Base-by-base conservation (phyloP, 2,329 filamentous ascomycete genomes). In the Sclerotinia borealis region DNA sequence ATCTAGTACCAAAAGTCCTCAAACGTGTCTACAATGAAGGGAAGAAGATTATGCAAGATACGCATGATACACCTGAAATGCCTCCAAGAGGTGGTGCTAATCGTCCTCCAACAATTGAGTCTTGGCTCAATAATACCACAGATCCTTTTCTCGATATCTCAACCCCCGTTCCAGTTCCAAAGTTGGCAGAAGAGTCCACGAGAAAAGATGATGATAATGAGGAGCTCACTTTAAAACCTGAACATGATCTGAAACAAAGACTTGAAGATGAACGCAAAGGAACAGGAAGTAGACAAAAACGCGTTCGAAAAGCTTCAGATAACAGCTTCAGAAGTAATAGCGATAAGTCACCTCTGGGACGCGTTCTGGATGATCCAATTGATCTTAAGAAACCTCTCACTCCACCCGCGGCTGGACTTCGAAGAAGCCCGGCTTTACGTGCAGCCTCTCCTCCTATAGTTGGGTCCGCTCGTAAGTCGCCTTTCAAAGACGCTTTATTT, bases 1-100 rank as follows among this genome's bases (percentile, higher is more conserved):
- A 87, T 74, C 85, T 83, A 54, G 79, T 87, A 67, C 83, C 84
- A n/a, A 83, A 84, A 47, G 84, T 86, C 9, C 76, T 88, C 65
- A 87, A 86, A 69, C 87, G 85, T 72, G 85, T 87, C 8, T 80
- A 88, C 64, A 83, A 79, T 50, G 85, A 85, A 64, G 84, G 85
- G 56, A 87, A 83, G 74, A 87, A 87, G 74, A 86, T 88, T 15
- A 81, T 88, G 43, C 81, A 85, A 17, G 85, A 88, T 62, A 81
- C 80, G 62, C 81, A 80, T 49, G 85, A 88, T 58, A 31, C 60
- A 13, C 60, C 60, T 25, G 60, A 62, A 39, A 45, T 58, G 34
- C 79, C 83, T 4, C 81, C 81, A 1, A 80, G 80, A 54, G 79
- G 80, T 9, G 75, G 78, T 2, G 75, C 76, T 3, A 87, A 87